These are phyloP conservation scores for Artemisia annua DNA, from an alignment of 129 eudicot genomes.

Conservation along the genomic window DNA sequence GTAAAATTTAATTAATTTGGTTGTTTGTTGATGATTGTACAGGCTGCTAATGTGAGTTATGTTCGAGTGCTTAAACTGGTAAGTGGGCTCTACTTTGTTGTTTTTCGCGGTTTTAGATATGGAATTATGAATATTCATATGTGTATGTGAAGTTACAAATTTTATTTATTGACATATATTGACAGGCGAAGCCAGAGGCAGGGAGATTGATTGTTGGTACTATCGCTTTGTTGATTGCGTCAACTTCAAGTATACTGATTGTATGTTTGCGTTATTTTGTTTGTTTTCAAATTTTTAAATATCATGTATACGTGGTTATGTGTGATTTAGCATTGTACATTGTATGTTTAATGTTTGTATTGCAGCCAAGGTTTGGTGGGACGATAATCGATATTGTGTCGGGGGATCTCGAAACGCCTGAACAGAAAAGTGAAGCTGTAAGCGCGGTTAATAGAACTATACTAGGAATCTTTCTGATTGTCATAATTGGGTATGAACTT, in stretches of 20 bases:
- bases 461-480: conserved; percentile 61
- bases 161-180: not conserved
- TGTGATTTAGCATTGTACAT: conserved; percentile 13
- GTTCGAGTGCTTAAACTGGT: conserved; percentile 75
- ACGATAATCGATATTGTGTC: conserved; percentile 84
- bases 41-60: conserved; percentile 88
- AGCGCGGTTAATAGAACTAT: conserved; percentile 62
- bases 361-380: conserved; percentile 92
- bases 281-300: not conserved
- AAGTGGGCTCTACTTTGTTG: conserved; percentile 29
- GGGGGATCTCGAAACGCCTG: conserved; percentile 62
- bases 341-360: conserved; percentile 17
- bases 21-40: conserved; percentile 25
- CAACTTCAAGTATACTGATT: conserved; percentile 67
- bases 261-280: conserved; percentile 37
- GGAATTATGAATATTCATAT: not conserved
- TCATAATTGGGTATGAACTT: conserved; percentile 65
- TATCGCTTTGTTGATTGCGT: conserved; percentile 72
- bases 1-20: conserved; percentile 21
- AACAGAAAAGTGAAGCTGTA: conserved; percentile 66
- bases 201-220: conserved; percentile 66
- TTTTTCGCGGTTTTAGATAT: not conserved
- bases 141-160: conserved; percentile 1
- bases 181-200: conserved; percentile 88
- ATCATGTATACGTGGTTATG: not conserved